Conservation (phyloP, 2,329 filamentous ascomycete species). For the Blumeriella jaapii region DNA sequence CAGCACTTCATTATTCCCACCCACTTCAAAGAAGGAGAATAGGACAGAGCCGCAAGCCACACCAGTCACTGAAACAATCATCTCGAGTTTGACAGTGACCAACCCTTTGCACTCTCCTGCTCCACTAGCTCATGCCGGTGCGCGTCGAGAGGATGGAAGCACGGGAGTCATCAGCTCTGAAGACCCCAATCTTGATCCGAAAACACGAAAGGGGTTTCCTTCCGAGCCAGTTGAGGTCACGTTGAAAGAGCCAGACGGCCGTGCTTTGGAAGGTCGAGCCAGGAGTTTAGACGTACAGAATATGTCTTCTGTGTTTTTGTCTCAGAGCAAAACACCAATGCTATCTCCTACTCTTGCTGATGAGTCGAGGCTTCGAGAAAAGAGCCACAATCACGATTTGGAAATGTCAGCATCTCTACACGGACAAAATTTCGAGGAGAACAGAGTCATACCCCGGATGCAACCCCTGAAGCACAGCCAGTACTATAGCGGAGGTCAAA, state of each 20-base stretch:
- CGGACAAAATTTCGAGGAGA: constrained; percentile 2
- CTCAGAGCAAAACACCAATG: constrained; percentile 12
- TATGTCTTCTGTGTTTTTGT: too few species aligned
- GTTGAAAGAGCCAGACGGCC: too few species aligned
- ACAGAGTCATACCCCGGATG: constrained; percentile 1
- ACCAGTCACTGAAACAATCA: background rate
- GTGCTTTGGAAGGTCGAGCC: too few species aligned
- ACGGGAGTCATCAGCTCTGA: too few species aligned
- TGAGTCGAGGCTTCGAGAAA: constrained; percentile 4
- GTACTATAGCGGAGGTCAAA: constrained; percentile 2
- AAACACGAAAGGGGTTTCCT: too few species aligned
- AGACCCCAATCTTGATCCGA: too few species aligned
- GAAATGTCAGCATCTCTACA: constrained; percentile 8
- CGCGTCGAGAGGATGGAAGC: too few species aligned
- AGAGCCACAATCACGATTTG: constrained; percentile 1
- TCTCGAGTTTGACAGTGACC: background rate
- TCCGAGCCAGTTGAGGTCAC: too few species aligned
- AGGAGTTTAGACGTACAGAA: too few species aligned
- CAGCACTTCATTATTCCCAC: constrained; percentile 4
- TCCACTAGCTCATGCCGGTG: too few species aligned
- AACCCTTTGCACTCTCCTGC: too few species aligned
- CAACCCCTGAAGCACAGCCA: constrained; percentile 7
- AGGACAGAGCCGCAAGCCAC: background rate
- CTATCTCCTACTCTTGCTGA: constrained; percentile 15
- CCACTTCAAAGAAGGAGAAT: background rate